phyloP scores from a whole-genome alignment of 495 filamentous ascomycete species.

The Daldinia childiae region DNA sequence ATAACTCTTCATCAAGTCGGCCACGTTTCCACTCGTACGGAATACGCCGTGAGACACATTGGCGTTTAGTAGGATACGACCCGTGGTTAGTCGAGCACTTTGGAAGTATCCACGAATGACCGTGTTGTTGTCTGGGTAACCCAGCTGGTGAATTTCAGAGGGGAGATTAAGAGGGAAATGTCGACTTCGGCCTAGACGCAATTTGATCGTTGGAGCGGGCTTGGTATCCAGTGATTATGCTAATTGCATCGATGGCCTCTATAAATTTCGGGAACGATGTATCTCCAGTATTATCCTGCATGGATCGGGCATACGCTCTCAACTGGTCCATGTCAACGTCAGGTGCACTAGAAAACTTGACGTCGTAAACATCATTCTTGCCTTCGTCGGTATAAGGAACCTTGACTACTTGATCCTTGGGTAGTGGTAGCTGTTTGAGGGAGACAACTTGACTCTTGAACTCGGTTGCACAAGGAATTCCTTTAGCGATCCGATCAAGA shows the following conservation, averaged over 20 bases:
- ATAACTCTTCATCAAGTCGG: slow-evolving; percentile 33
- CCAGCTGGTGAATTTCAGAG: slow-evolving; percentile 35
- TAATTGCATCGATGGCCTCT: slow-evolving; percentile 58
- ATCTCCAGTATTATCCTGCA: slow-evolving; percentile 50
- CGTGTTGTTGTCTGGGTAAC: slow-evolving; percentile 35
- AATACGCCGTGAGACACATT: slow-evolving; percentile 62
- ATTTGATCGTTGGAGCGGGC: slow-evolving; percentile 46
- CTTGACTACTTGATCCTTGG: slow-evolving; percentile 43
- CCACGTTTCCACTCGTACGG: slow-evolving; percentile 41
- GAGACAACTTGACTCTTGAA: slow-evolving; percentile 64
- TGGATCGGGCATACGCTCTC: slow-evolving; percentile 60
- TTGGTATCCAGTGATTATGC: slow-evolving; percentile 57
- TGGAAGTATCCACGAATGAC: slow-evolving; percentile 73
- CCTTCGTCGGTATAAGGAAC: slow-evolving; percentile 60
- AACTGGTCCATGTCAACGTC: slow-evolving; percentile 60
- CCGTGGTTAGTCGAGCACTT: slow-evolving; percentile 72
- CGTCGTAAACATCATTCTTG: slow-evolving; percentile 52
- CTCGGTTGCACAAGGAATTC: slow-evolving; percentile 61
- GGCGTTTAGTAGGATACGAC: slow-evolving; percentile 70
- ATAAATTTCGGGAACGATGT: slow-evolving; percentile 53
- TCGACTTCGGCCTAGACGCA: slow-evolving; percentile 50
- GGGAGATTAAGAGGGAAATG: slow-evolving; percentile 54
- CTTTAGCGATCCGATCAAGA: slow-evolving; percentile 48
- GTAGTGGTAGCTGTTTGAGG: slow-evolving; percentile 49
- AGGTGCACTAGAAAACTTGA: slow-evolving; percentile 53